Percentiles rank a stretch among this genome's conserved stretches.
Evolutionary conservation across 2,329 filamentous ascomycete species (phyloP).

Genomic region (Paraconiothyrium brasiliense): DNA sequence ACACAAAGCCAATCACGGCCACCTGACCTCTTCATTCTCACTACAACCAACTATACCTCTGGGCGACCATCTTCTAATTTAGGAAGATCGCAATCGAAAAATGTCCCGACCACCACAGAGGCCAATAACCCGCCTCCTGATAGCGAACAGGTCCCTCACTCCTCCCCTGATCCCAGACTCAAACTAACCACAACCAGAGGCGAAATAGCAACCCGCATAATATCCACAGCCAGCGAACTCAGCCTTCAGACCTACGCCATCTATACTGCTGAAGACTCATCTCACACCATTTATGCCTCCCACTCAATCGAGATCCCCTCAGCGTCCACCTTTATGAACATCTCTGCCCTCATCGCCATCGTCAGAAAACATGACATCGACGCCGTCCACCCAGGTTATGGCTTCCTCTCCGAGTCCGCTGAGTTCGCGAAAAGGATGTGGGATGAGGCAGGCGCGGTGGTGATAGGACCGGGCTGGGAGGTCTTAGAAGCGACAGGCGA

Average conservation of each 20-base stretch:
- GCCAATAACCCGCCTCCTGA: constrained; percentile 60
- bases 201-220: constrained; percentile 70
- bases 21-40: too few species aligned
- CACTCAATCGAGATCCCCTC: constrained; percentile 62
- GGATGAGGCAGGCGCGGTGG: constrained; percentile 58
- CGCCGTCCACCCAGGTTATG: constrained; percentile 68
- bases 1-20: too few species aligned
- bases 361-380: constrained; percentile 62
- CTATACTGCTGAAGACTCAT: constrained; percentile 64
- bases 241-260: constrained; percentile 65
- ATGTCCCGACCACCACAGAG: constrained; percentile 39
- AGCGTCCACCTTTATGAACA: constrained; percentile 63
- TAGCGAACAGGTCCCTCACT: constrained; percentile 61
- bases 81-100: neutral
- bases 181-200: constrained; percentile 55
- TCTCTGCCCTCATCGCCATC: constrained; percentile 58
- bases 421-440: constrained; percentile 61
- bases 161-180: neutral
- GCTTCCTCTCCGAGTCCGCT: constrained; percentile 68
- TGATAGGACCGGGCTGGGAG: constrained; percentile 67
- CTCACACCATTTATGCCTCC: constrained; percentile 62
- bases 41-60: neutral
- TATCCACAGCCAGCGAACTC: constrained; percentile 68
- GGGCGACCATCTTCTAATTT: too few species aligned
- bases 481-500: constrained; percentile 66